Base-by-base conservation (phyloP, 108 stramenopile species). In the Cyclotella distinguenda region DNA sequence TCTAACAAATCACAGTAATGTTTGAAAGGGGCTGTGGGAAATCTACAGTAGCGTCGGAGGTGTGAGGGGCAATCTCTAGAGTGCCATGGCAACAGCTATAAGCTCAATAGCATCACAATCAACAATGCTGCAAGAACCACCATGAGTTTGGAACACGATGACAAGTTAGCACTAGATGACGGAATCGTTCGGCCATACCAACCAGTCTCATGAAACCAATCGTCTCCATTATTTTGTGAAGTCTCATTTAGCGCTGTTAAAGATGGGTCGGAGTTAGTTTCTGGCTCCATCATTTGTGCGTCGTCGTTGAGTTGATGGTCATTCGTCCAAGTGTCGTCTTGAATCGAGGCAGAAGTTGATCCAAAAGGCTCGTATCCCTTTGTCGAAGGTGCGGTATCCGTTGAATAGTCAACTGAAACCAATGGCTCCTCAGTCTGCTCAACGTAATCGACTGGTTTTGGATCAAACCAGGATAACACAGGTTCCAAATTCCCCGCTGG, bases 131-230 rank as follows among this genome's bases (percentile, higher is more conserved):
- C 11, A 1, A 30, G 11, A 10, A 13, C n/a, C 30, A 28, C 26
- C 13, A 1, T 2, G 13, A 6, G 9, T 52, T 3, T 32, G 30
- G 51, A 2, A 9, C 7, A 8, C 6, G 30, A 25, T 31, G 8
- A 11, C 1, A 32, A 5, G 5, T 16, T 12, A 52, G 31, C 51
- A 31, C 27, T 8, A 1, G 55, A 56, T 35, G 55, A 56, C 39
- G 36, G 2, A 22, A 38, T 56, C 21, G 21, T 39, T 21, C 35
- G 21, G 1, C 15, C 11, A 53, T 28, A 32, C 59, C 59, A 60
- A 19, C 45, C 15, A 2, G 59, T 45, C 23, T 45, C 27, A 13
- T 25, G 43, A 60, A 60, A 60, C 59, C 59, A 60, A 45, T 31
- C 59, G 31, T 43, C 59, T 45, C 22, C 56, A 12, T 12, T 43